Conservation (phyloP, 306 rosid species). For the Arachis stenosperma region DNA sequence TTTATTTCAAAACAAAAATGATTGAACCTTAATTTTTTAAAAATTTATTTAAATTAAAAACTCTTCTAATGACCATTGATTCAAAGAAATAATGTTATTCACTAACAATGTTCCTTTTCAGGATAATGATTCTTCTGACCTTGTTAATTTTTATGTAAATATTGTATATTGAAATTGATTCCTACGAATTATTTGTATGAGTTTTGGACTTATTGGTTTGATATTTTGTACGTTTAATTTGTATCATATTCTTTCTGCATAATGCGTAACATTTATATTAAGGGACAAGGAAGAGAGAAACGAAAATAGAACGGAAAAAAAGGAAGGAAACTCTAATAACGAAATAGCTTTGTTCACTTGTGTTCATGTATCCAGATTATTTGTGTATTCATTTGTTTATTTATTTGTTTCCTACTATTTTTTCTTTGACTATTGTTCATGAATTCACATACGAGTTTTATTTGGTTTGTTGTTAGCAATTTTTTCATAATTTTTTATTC, state of each 20-base stretch:
- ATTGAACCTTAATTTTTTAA: too few species aligned
- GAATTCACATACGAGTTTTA: too few species aligned
- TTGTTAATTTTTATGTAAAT: constrained; percentile 70
- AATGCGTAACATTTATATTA: constrained; percentile 40
- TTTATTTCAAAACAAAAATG: too few species aligned
- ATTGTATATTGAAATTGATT: constrained; percentile 70
- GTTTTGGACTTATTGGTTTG: constrained; percentile 44
- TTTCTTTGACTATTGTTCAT: too few species aligned
- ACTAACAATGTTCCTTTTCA: constrained; percentile 46
- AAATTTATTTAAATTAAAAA: too few species aligned
- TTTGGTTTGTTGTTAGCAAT: too few species aligned
- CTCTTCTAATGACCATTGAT: constrained; percentile 63
- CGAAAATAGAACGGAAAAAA: background rate
- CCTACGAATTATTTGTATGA: constrained; percentile 65
- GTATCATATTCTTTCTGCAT: constrained; percentile 64
- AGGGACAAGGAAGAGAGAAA: constrained; percentile 20
- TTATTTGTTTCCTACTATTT: too few species aligned
- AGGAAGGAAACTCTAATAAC: constrained; percentile 23
- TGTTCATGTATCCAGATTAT: constrained; percentile 25
- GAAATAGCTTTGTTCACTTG: constrained; percentile 29
- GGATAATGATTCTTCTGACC: constrained; percentile 55
- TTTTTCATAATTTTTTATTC: too few species aligned
- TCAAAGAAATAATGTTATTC: constrained; percentile 57
- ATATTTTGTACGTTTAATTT: constrained; percentile 50
- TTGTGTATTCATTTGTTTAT: background rate